phyloP scores from a whole-genome alignment of 768 basidiomycete species.

The Boletus vinaceobasis region DNA sequence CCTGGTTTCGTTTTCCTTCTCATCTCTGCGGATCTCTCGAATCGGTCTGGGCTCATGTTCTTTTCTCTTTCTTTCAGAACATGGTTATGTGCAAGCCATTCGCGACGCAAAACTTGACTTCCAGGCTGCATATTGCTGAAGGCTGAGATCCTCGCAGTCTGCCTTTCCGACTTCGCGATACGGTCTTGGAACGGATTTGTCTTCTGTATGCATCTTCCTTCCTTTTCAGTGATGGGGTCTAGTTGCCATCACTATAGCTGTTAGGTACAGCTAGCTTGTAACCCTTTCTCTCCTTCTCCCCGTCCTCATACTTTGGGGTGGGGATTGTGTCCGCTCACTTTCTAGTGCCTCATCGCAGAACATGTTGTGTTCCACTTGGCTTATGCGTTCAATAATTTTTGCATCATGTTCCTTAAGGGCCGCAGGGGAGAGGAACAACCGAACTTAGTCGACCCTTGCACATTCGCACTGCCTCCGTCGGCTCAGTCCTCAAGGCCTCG shows the following conservation, averaged over 20 bases:
- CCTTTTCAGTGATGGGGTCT: not conserved
- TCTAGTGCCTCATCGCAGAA: not conserved
- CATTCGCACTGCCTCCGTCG: not conserved
- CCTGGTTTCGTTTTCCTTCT: not conserved
- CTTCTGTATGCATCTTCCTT: not conserved
- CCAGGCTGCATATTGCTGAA: constrained; percentile 31
- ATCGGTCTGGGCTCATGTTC: not conserved
- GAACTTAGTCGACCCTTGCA: not conserved
- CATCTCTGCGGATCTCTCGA: not conserved
- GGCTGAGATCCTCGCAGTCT: not conserved
- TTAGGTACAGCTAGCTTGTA: not conserved
- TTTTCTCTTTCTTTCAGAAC: constrained; percentile 39
- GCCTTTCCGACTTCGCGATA: not conserved
- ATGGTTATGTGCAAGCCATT: constrained; percentile 60
- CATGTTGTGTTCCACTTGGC: not conserved
- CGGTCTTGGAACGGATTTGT: not conserved
- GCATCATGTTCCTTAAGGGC: not conserved
- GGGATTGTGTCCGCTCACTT: not conserved
- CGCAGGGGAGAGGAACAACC: not conserved
- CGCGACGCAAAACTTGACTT: constrained; percentile 42
- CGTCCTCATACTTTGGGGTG: not conserved
- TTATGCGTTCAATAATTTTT: not conserved
- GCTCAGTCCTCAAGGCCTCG: not conserved
- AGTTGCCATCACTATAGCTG: not conserved
- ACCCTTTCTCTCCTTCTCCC: no score